These are phyloP conservation scores for Uronychia setigera DNA, from an alignment of 73 alveolate species.

Conservation along the genomic window DNA sequence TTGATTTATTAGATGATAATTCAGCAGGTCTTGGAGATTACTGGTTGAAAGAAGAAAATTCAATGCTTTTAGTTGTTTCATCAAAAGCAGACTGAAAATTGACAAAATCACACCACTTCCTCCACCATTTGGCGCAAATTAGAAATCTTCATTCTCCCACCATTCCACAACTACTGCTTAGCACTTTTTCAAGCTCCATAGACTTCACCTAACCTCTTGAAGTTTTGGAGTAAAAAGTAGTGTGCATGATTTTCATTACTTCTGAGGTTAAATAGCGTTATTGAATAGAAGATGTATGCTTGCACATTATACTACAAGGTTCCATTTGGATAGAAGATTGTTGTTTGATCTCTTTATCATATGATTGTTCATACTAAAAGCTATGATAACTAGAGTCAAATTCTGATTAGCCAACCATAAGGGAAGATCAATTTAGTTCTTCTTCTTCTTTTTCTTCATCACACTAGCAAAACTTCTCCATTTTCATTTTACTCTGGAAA, in stretches of 20 bases:
- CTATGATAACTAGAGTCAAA: background rate
- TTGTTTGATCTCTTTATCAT: background rate
- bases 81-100: background rate
- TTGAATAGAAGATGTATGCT: background rate
- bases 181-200: background rate
- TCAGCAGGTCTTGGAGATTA: too few species aligned
- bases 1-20: too few species aligned
- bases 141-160: background rate
- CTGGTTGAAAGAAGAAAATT: too few species aligned
- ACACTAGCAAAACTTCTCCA: too few species aligned
- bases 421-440: background rate
- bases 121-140: conserved; percentile 2
- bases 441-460: background rate
- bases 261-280: background rate
- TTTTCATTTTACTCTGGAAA: too few species aligned
- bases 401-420: background rate
- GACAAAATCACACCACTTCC: conserved; percentile 5
- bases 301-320: background rate
- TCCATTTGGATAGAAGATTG: background rate
- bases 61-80: too few species aligned
- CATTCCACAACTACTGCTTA: background rate
- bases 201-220: background rate
- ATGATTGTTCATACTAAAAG: background rate
- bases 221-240: too few species aligned
- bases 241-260: background rate